A percentile compares a stretch with the other conserved stretches of the same genome.
These are phyloP conservation scores for Phyllosticta ampelicida DNA, from an alignment of 2,329 filamentous ascomycete genomes.

Conservation along the genomic window DNA sequence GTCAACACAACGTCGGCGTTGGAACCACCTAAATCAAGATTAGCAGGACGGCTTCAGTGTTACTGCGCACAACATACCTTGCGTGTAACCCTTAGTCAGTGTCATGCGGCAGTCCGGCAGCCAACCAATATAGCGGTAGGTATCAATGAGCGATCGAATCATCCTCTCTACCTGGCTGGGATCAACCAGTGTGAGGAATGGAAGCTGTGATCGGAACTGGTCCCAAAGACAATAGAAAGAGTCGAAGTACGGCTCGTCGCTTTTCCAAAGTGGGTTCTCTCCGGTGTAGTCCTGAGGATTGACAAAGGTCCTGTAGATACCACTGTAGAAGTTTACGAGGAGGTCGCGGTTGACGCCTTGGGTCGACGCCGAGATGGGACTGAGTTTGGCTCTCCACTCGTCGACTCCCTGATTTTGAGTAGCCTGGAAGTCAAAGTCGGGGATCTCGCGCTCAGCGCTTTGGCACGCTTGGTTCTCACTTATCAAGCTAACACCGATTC, in stretches of 20 bases:
- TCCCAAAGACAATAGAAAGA: constrained; percentile 50
- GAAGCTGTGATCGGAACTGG: constrained; percentile 40
- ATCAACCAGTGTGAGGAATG: constrained; percentile 56
- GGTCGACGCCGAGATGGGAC: constrained; percentile 24
- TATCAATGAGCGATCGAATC: constrained; percentile 53
- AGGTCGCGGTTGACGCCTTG: constrained; percentile 25
- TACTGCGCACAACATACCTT: constrained; percentile 30
- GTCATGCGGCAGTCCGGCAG: constrained; percentile 55
- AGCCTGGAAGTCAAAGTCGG: constrained; percentile 51
- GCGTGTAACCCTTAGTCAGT: constrained; percentile 58
- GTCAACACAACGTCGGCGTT: constrained; percentile 61
- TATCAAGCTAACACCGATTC: constrained; percentile 59
- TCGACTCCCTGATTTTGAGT: constrained; percentile 32
- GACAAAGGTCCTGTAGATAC: constrained; percentile 31
- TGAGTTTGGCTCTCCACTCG: constrained; percentile 29
- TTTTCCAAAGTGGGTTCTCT: constrained; percentile 34
- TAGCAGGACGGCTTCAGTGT: not conserved
- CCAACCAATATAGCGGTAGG: constrained; percentile 58
- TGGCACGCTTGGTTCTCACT: constrained; percentile 52
- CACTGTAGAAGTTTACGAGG: constrained; percentile 32
- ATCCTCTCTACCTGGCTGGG: constrained; percentile 52
- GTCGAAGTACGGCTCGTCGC: constrained; percentile 33
- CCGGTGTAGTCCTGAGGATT: constrained; percentile 36
- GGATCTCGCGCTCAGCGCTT: constrained; percentile 56
- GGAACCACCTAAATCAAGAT: constrained; percentile 42